Evolutionary conservation across 352 stramenopile species (phyloP).

Genomic region (Pythium aphanidermatum): DNA sequence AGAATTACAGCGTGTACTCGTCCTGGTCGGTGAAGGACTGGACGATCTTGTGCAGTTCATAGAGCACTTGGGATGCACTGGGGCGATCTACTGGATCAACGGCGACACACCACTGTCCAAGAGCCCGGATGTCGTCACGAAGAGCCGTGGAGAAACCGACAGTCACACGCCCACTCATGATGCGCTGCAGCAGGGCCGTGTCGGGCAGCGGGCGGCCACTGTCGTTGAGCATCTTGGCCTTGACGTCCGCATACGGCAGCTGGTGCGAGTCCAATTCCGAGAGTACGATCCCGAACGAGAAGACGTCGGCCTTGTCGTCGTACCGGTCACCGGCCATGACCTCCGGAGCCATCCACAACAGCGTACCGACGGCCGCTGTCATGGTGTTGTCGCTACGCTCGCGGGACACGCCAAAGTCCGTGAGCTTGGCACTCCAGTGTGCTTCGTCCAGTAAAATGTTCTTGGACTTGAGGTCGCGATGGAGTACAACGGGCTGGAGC

Average conservation of each 20-base stretch:
- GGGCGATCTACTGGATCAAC: no score
- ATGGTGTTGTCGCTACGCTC: constrained; percentile 21
- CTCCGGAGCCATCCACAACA: no score
- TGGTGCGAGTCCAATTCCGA: constrained; percentile 8
- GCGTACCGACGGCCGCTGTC: constrained; percentile 14
- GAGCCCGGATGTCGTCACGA: no score
- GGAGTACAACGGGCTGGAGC: constrained; percentile 14
- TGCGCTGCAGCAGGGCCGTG: constrained; percentile 7
- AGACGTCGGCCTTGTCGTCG: no score
- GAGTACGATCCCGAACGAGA: constrained; percentile 4
- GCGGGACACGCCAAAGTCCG: constrained; percentile 29
- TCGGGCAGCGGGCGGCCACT: neutral
- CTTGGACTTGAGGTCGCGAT: constrained; percentile 20
- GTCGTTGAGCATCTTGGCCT: neutral
- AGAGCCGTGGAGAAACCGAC: no score
- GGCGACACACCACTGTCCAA: no score
- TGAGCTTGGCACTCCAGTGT: constrained; percentile 24
- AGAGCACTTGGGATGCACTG: no score
- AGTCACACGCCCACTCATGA: constrained; percentile 2
- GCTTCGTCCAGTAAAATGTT: constrained; percentile 21
- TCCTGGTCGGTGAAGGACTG: no score
- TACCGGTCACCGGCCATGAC: no score
- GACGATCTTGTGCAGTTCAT: no score
- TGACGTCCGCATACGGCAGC: constrained; percentile 9
- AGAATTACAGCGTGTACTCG: no score